Conservation (phyloP, 2,329 filamentous ascomycete genomes). For the Pseudogymnoascus sp. region DNA sequence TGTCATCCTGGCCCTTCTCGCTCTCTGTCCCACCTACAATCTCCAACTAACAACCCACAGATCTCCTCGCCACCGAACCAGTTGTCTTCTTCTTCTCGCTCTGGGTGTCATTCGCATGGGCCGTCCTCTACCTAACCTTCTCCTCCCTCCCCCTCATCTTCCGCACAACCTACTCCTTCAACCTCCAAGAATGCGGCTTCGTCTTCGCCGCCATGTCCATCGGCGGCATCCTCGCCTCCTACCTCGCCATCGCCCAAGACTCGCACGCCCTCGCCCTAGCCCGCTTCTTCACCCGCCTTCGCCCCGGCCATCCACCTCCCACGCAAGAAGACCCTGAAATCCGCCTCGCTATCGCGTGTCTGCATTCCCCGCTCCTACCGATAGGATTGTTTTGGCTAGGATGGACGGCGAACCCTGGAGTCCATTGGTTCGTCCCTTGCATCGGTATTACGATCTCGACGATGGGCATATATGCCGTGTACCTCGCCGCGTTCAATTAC, state of each 20-base stretch:
- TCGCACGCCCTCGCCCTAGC: constrained; percentile 39
- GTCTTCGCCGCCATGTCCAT: constrained; percentile 67
- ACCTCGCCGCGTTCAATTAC: constrained; percentile 87
- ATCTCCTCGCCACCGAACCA: constrained; percentile 65
- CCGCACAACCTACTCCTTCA: constrained; percentile 56
- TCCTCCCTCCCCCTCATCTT: constrained; percentile 74
- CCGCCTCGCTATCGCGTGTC: constrained; percentile 73
- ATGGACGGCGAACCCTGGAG: constrained; percentile 52
- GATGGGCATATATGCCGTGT: constrained; percentile 79
- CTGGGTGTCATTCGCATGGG: constrained; percentile 88
- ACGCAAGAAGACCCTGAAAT: constrained; percentile 56
- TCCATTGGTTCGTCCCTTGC: constrained; percentile 65
- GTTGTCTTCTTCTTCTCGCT: constrained; percentile 80
- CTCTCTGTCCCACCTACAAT: neutral
- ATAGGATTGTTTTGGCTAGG: constrained; percentile 75
- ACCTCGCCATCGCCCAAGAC: constrained; percentile 65
- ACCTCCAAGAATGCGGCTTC: constrained; percentile 55
- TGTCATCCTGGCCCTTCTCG: constrained; percentile 17
- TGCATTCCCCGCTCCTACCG: constrained; percentile 67
- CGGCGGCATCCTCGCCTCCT: constrained; percentile 56
- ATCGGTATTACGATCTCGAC: constrained; percentile 66
- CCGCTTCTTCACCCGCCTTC: constrained; percentile 29
- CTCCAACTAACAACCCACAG: neutral
- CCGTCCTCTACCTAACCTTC: constrained; percentile 77
- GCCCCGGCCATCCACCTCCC: constrained; percentile 32